Evolutionary conservation across 2,329 filamentous ascomycete species (phyloP).

Genomic region (Huntiella decipiens): DNA sequence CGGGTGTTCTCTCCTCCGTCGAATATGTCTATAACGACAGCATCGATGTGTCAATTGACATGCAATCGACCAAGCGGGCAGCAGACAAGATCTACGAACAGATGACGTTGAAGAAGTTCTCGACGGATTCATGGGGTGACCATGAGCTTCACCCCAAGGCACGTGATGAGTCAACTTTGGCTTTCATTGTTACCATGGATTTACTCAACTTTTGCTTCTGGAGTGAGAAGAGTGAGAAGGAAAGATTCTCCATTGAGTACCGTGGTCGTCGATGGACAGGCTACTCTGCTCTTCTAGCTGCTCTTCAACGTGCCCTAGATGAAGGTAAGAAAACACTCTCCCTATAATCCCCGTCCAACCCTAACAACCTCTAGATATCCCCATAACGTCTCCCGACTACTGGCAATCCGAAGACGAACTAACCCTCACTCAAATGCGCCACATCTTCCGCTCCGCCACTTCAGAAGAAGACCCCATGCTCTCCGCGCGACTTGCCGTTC

Average conservation of each 20-base stretch:
- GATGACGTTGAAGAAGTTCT: slow-evolving; percentile 74
- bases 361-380: slow-evolving; percentile 41
- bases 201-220: slow-evolving; percentile 94
- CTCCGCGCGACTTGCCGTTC: slow-evolving; percentile 53
- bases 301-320: slow-evolving; percentile 69
- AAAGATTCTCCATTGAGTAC: slow-evolving; percentile 72
- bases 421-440: slow-evolving; percentile 49
- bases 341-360: neutral
- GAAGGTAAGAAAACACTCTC: slow-evolving; percentile 36
- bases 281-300: slow-evolving; percentile 85
- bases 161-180: slow-evolving; percentile 61
- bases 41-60: slow-evolving; percentile 80
- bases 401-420: slow-evolving; percentile 66
- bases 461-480: slow-evolving; percentile 76
- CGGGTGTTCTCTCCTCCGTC: slow-evolving; percentile 62
- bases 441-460: slow-evolving; percentile 74
- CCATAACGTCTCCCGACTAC: slow-evolving; percentile 73
- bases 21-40: slow-evolving; percentile 82
- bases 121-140: slow-evolving; percentile 66
- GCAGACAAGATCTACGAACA: slow-evolving; percentile 59
- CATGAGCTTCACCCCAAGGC: slow-evolving; percentile 78
- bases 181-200: slow-evolving; percentile 96
- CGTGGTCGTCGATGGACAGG: slow-evolving; percentile 70
- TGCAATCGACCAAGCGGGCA: slow-evolving; percentile 62
- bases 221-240: slow-evolving; percentile 50